Conservation (phyloP, 2,329 filamentous ascomycete genomes). For the Raffaelea ambrosiae region DNA sequence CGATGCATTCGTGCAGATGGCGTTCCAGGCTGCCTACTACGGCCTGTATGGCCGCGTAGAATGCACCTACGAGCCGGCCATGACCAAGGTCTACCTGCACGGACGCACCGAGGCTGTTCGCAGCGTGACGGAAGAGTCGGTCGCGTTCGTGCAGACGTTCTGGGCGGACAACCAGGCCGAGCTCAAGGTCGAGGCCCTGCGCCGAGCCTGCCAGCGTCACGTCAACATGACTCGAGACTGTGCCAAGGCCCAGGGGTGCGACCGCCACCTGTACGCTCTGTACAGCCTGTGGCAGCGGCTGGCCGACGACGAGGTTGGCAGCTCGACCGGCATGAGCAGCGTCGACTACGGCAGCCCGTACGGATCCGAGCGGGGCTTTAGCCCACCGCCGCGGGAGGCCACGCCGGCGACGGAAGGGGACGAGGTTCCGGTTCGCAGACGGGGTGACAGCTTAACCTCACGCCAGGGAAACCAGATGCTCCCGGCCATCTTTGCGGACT, state of each 20-base stretch:
- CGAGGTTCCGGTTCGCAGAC: conserved; percentile 1
- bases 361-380: conserved; percentile 50
- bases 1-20: conserved; percentile 97
- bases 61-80: conserved; percentile 94
- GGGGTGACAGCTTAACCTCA: conserved; percentile 15
- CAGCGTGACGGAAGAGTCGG: conserved; percentile 71
- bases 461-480: conserved; percentile 26
- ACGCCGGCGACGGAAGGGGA: conserved; percentile 1
- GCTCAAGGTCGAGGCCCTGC: conserved; percentile 77
- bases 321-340: conserved; percentile 31
- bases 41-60: conserved; percentile 90
- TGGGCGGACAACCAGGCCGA: conserved; percentile 84
- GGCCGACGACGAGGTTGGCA: conserved; percentile 61
- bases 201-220: conserved; percentile 76
- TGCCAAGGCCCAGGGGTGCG: conserved; percentile 82
- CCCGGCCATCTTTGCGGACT: conserved; percentile 76
- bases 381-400: conserved; percentile 28
- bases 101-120: conserved; percentile 91
- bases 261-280: conserved; percentile 87
- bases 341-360: conserved; percentile 2
- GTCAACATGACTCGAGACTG: conserved; percentile 73
- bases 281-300: conserved; percentile 92
- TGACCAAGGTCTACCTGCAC: conserved; percentile 93
- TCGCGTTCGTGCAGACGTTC: conserved; percentile 87
- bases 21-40: conserved; percentile 96